phyloP scores from a whole-genome alignment of 495 filamentous ascomycete species.

The Usnea hakonensis region DNA sequence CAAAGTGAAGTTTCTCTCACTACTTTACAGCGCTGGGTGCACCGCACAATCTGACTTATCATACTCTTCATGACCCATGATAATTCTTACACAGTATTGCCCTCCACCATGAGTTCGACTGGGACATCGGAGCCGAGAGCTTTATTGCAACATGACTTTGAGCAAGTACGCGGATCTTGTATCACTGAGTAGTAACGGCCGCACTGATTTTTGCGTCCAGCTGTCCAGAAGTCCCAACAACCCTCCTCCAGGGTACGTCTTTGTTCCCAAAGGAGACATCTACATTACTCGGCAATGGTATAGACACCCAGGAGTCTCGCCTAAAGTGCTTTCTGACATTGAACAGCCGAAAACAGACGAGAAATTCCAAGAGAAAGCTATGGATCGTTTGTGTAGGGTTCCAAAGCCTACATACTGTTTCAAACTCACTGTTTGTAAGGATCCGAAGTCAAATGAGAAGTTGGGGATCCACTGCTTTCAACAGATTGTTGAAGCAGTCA shows the following conservation, averaged over 20 bases:
- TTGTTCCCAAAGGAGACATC: constrained; percentile 15
- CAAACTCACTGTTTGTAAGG: not conserved
- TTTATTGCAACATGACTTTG: constrained; percentile 3
- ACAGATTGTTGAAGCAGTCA: constrained; percentile 8
- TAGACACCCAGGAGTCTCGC: not conserved
- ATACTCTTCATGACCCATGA: not conserved
- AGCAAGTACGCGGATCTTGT: not conserved
- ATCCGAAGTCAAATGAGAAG: constrained; percentile 1
- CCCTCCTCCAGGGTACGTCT: constrained; percentile 6
- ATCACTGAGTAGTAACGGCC: not conserved
- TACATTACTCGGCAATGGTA: constrained; percentile 16
- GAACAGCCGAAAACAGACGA: constrained; percentile 8
- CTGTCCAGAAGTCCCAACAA: not conserved
- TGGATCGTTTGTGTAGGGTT: constrained; percentile 11
- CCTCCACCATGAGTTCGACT: not conserved
- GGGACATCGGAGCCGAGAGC: not conserved
- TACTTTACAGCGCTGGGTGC: too few species aligned
- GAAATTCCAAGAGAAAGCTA: not conserved
- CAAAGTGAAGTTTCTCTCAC: too few species aligned
- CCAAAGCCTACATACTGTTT: not conserved
- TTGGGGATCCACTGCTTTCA: constrained; percentile 11
- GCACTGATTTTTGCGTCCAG: not conserved
- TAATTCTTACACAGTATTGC: not conserved
- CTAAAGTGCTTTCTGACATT: not conserved
- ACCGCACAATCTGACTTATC: too few species aligned